phyloP scores from a whole-genome alignment of 2,329 filamentous ascomycete species.

The Penicillium corylophilum region DNA sequence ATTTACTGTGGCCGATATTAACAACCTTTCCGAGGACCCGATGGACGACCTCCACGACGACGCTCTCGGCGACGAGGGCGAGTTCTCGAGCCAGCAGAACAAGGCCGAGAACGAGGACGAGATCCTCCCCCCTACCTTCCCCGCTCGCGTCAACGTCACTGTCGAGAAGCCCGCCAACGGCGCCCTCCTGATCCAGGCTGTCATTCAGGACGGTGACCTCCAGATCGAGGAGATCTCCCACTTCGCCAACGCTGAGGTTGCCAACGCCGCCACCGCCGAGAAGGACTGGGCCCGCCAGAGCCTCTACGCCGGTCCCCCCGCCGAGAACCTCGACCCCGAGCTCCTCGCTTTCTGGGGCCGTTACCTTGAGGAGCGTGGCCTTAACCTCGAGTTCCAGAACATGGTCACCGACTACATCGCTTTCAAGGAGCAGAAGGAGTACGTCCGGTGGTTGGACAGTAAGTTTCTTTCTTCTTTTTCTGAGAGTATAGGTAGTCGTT shows the following conservation, averaged over 20 bases:
- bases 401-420: constrained; percentile 97
- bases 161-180: constrained; percentile 85
- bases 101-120: constrained; percentile 49
- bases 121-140: constrained; percentile 61
- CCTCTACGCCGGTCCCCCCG: constrained; percentile 86
- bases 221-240: constrained; percentile 88
- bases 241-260: constrained; percentile 74
- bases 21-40: constrained; percentile 59
- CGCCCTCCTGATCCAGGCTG: constrained; percentile 80
- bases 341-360: constrained; percentile 88
- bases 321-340: constrained; percentile 92
- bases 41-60: constrained; percentile 54
- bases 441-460: constrained; percentile 81
- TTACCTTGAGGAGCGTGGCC: constrained; percentile 90
- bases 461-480: constrained; percentile 27
- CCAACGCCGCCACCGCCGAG: constrained; percentile 73
- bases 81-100: constrained; percentile 56
- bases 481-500: background rate
- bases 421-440: constrained; percentile 98
- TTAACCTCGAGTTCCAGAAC: constrained; percentile 80
- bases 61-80: constrained; percentile 58
- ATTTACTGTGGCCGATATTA: constrained; percentile 82
- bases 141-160: constrained; percentile 79
- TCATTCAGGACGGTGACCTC: constrained; percentile 81
- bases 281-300: constrained; percentile 72